Conservation (phyloP, 495 filamentous ascomycete genomes). For the Trichocladium antarcticum region DNA sequence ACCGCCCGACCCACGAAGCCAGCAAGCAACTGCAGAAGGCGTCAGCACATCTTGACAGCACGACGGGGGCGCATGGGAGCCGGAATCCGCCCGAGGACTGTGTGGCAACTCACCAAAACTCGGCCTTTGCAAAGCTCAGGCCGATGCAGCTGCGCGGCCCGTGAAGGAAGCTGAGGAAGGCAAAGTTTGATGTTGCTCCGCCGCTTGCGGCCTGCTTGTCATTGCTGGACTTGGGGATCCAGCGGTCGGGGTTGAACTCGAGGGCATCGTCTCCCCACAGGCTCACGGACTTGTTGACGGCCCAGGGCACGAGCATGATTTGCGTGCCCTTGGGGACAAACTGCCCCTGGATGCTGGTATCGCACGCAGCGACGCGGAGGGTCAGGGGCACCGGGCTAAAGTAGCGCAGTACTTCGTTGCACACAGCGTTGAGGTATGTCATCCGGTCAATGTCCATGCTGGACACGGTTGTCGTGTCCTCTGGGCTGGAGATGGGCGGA, state of each 20-base stretch:
- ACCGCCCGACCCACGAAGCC: conserved; percentile 62
- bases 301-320: conserved; percentile 48
- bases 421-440: conserved; percentile 46
- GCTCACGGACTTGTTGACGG: conserved; percentile 43
- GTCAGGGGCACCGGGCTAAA: conserved; percentile 45
- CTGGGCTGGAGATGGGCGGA: conserved; percentile 35
- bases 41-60: too few relatives aligned
- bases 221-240: conserved; percentile 34
- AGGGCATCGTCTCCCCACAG: conserved; percentile 50
- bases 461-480: conserved; percentile 34
- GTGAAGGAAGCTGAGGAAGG: conserved; percentile 51
- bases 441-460: conserved; percentile 43
- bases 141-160: conserved; percentile 54
- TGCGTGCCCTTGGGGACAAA: conserved; percentile 46
- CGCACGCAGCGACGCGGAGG: conserved; percentile 47
- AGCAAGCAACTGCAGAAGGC: too few relatives aligned
- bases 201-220: conserved; percentile 34
- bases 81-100: too few relatives aligned
- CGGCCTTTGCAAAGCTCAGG: conserved; percentile 63
- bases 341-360: conserved; percentile 53
- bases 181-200: conserved; percentile 46
- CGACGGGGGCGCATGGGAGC: too few relatives aligned
- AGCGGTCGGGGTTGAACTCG: conserved; percentile 51
- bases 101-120: too few relatives aligned
- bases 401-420: conserved; percentile 39